Percentiles rank a stretch among this genome's conserved stretches.
phyloP scores from a whole-genome alignment of 148 eudicot species.

The Rhododendron henanense region DNA sequence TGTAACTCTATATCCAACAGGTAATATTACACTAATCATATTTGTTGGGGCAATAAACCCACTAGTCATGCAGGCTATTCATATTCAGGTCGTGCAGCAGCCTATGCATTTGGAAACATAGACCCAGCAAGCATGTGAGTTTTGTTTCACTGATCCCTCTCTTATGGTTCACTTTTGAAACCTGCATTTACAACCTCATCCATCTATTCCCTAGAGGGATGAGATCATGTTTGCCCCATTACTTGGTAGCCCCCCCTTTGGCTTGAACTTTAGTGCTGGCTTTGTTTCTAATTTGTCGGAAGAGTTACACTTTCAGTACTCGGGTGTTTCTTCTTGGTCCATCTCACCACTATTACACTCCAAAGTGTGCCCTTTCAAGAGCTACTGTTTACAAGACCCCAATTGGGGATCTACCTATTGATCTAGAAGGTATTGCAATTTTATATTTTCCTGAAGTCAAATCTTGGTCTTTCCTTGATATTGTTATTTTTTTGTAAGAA shows the following conservation, averaged over 20 bases:
- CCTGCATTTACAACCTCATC: not conserved
- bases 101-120: conserved; percentile 90
- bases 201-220: not conserved
- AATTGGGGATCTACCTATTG: conserved; percentile 81
- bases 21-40: conserved; percentile 7
- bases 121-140: conserved; percentile 86
- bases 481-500: too few species aligned
- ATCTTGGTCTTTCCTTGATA: too few species aligned
- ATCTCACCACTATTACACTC: conserved; percentile 94
- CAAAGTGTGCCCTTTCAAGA: conserved; percentile 86
- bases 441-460: not conserved
- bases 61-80: conserved; percentile 98
- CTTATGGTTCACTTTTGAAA: not conserved
- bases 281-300: conserved; percentile 13
- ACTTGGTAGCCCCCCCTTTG: not conserved
- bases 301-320: conserved; percentile 38
- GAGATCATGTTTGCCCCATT: not conserved
- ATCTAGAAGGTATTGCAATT: conserved; percentile 22
- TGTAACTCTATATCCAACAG: not conserved
- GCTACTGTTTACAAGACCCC: conserved; percentile 92
- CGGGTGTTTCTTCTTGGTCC: conserved; percentile 94
- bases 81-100: conserved; percentile 99
- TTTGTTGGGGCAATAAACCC: conserved; percentile 24
- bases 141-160: not conserved
- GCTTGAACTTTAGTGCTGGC: not conserved